These are phyloP conservation scores for Nigrograna mackinnonii DNA, from an alignment of 2,329 filamentous ascomycete species.

Conservation along the genomic window DNA sequence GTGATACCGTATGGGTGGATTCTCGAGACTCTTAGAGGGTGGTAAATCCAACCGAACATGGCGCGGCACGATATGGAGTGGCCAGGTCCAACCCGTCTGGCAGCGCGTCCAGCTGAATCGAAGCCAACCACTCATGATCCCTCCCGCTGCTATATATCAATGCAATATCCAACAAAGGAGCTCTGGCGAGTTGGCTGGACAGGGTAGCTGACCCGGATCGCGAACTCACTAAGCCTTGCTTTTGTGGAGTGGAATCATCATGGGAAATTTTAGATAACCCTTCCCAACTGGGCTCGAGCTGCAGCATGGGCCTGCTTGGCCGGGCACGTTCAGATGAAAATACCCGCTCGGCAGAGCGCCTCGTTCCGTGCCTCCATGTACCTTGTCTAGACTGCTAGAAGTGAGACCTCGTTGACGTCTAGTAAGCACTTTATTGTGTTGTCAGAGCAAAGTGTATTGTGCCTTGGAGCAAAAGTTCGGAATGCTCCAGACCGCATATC, in stretches of 20 bases:
- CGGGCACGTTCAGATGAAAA: background rate
- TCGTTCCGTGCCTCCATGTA: constrained; percentile 17
- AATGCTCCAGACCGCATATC: no score
- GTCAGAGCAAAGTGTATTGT: background rate
- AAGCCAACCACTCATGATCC: no score
- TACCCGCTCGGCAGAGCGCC: constrained; percentile 14
- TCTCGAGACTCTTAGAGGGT: no score
- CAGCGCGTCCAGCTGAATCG: no score
- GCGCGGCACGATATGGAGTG: background rate
- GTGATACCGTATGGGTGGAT: no score
- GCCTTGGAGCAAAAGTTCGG: background rate
- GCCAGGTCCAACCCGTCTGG: background rate
- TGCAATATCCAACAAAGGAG: no score
- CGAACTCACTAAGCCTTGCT: no score
- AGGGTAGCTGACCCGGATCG: no score
- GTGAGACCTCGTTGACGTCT: constrained; percentile 7
- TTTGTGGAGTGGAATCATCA: no score
- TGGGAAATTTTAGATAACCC: no score
- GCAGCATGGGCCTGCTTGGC: background rate
- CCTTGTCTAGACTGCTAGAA: constrained; percentile 10
- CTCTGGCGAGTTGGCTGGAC: no score
- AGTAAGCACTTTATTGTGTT: constrained; percentile 17
- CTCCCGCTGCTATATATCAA: no score
- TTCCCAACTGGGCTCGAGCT: background rate
- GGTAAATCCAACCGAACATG: constrained; percentile 5